Evolutionary conservation across 257 asterid species (phyloP), one percentile per base, ranked within the genome.

Genomic region (Fraxinus americana): DNA sequence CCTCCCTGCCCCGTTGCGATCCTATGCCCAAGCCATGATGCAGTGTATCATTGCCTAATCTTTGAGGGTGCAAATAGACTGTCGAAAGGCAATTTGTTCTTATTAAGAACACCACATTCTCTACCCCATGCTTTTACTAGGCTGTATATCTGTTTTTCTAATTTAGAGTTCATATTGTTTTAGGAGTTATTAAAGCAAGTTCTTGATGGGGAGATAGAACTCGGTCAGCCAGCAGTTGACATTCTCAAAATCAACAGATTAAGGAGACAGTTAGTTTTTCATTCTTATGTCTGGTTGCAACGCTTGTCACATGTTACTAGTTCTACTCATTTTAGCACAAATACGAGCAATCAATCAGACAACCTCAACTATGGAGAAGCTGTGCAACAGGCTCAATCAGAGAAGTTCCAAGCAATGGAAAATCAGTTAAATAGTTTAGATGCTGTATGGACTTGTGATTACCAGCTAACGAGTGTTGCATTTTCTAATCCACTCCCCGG

Each of bases 391-490:
- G 90, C 84, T 76, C 89, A 77, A 65, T 89, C 97, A 50, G 94
- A 82, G 79, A 97, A 89, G 70, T 82, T 88, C 72, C 89, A 82
- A 0, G 78, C 52, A 19, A 83, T 77, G 77, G 93, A 87, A 78
- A 82, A 84, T 87, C 67, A 81, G 74, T 88, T 93, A 25, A 92
- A 90, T 85, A 81, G 86, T 50, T 78, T 88, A 23, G 93, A 87
- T 86, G 86, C 92, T 79, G 92, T 86, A 52, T 83, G 92, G 94
- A 82, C 88, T 59, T 94, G 91, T 77, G 87, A 86, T 86, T 84
- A 61, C 78, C 83, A 72, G 27, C 82, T 84, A 36, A 82, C 78
- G 54, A 67, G 19, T 63, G n/a, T 12, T 67, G 54, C 81, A 79
- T 79, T 83, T 61, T 77, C 87, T 57, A 81, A 72, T 71, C 71